Base-by-base conservation (phyloP, 192 early-diverging fungal genomes). In the Phycomyces blakesleeanus region DNA sequence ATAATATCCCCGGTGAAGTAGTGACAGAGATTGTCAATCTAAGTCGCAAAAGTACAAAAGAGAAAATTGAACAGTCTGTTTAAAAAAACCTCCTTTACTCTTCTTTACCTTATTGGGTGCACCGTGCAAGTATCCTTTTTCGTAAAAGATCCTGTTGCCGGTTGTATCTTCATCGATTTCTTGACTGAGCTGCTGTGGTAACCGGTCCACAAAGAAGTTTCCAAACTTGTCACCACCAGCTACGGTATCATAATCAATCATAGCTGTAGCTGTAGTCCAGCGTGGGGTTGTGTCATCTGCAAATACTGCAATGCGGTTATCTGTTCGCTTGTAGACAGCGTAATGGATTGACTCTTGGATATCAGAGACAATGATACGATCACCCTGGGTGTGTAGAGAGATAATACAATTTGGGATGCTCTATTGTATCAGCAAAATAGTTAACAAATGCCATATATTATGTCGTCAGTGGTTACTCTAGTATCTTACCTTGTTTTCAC, bases 191-290 rank as follows among this genome's bases (percentile, higher is more conserved):
- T 82, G 75, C 22, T 77, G 59, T 1, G 92, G 83, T 61, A 93
- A 70, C 21, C 97, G 83, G 55, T 87, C 64, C 11, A 92, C 86
- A 56, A 87, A 89, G 21, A 99, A 75, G 63, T 96, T 96, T 34
- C 97, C 97, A 86, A 99, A 99, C 74, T 96, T 95, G 83, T 99
- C 97, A 18, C 91, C 96, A 16, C 85, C 90, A 5, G 84, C 90
- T 5, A 96, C 83, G 5, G 97, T 97, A 66, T 97, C 90, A 66
- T 94, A 96, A 76, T 97, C 95, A 34, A 94, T 72, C 83, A 96
- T 88, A 9, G 80, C 64, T 12, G 89, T 80, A 22, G 82, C 73
- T 15, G 95, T 93, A 41, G 91, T 84, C 85, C 89, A 95, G 51
- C 95, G 85, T 51, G 91, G 91, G 20, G 85, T 72, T n/a, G 90